phyloP scores from a whole-genome alignment of 805 yeast species.

The Candida awuae region DNA sequence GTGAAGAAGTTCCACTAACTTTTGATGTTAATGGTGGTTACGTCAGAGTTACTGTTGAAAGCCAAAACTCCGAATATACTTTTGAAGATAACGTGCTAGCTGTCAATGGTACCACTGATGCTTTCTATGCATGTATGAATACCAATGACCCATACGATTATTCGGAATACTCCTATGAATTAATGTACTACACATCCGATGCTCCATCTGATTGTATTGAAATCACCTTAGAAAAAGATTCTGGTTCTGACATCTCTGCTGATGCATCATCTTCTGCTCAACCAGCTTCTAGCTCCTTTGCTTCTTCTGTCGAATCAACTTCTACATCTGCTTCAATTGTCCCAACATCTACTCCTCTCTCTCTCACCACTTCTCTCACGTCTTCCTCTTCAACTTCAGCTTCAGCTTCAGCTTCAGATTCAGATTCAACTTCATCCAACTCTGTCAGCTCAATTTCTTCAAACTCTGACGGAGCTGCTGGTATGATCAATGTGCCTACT shows the following conservation, averaged over 20 bases:
- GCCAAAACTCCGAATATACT: slow-evolving; percentile 10
- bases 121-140: slow-evolving; percentile 38
- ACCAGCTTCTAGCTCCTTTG: neutral
- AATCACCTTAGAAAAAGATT: slow-evolving; percentile 5
- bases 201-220: slow-evolving; percentile 19
- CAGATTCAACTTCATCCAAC: no score
- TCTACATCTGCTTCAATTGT: neutral
- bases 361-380: neutral
- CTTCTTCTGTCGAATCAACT: slow-evolving; percentile 1
- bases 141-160: slow-evolving; percentile 37
- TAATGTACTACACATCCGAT: slow-evolving; percentile 22
- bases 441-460: slow-evolving; percentile 1
- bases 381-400: slow-evolving; percentile 1
- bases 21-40: slow-evolving; percentile 4
- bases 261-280: neutral
- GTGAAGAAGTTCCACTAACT: neutral
- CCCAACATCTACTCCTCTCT: slow-evolving; percentile 1
- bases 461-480: slow-evolving; percentile 1
- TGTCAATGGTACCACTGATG: slow-evolving; percentile 26
- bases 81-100: slow-evolving; percentile 22
- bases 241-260: neutral
- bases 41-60: slow-evolving; percentile 13
- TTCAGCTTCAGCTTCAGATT: neutral
- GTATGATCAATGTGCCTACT: slow-evolving; percentile 3
- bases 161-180: slow-evolving; percentile 25